phyloP scores from a whole-genome alignment of 805 yeast species.

The Zygosaccharomyces bisporus region DNA sequence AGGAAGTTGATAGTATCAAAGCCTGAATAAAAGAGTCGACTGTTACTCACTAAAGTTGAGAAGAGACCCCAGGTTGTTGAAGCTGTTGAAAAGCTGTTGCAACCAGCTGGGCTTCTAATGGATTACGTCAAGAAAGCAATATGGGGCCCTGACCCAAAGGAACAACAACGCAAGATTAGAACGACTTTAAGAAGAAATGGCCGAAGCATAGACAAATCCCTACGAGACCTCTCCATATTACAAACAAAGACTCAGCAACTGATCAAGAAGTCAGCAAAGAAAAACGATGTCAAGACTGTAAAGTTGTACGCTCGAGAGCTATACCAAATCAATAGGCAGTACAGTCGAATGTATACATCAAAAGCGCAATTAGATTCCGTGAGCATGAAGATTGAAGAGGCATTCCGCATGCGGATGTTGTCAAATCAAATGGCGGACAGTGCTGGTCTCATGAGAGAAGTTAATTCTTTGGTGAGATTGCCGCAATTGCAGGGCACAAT shows the following conservation, averaged over 20 bases:
- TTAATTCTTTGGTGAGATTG: constrained; percentile 68
- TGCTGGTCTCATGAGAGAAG: constrained; percentile 82
- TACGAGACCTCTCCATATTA: constrained; percentile 56
- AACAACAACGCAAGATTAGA: constrained; percentile 74
- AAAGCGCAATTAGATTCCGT: constrained; percentile 84
- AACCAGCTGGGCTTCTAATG: constrained; percentile 46
- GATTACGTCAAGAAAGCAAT: constrained; percentile 79
- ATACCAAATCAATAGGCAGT: constrained; percentile 67
- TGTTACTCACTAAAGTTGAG: too few relatives aligned
- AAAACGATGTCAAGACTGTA: constrained; percentile 73
- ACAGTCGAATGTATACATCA: constrained; percentile 67
- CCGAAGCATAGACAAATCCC: constrained; percentile 69
- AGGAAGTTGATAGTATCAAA: too few relatives aligned
- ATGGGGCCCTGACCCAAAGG: constrained; percentile 97
- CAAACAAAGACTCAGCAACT: constrained; percentile 75
- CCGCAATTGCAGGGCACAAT: constrained; percentile 81
- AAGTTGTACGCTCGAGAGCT: constrained; percentile 79
- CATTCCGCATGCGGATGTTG: constrained; percentile 77
- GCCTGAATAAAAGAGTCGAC: too few relatives aligned
- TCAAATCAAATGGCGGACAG: constrained; percentile 77
- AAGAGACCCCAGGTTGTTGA: too few relatives aligned
- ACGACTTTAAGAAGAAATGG: constrained; percentile 76
- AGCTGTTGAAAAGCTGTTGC: not conserved
- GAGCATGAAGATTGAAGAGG: constrained; percentile 85
- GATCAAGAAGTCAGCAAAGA: constrained; percentile 70